A percentile compares a stretch with the other conserved stretches of the same genome.
phyloP scores from a whole-genome alignment of 306 rosid genomes.

The Acacia confusa region DNA sequence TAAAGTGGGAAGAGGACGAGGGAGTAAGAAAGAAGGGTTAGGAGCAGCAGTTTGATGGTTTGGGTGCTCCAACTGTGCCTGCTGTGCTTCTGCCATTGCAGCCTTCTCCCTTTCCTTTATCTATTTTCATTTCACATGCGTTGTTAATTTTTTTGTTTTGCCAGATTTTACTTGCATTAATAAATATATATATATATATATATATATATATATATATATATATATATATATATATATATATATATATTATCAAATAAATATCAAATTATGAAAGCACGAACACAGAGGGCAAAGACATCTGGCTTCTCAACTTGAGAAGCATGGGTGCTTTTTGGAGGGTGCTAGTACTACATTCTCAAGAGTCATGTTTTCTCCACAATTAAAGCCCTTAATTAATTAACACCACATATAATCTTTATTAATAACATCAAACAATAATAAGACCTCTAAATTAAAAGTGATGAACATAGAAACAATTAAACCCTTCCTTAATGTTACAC shows the following conservation, averaged over 20 bases:
- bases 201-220: background rate
- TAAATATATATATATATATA: background rate
- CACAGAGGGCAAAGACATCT: background rate
- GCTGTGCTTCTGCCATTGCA: constrained; percentile 40
- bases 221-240: no score
- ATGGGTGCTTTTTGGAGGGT: no score
- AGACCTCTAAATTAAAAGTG: no score
- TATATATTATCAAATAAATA: background rate
- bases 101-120: constrained; percentile 77
- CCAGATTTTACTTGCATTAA: no score
- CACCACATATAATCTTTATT: background rate
- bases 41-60: constrained; percentile 34
- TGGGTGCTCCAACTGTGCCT: constrained; percentile 68
- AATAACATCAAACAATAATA: no score
- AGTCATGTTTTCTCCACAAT: background rate
- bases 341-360: no score
- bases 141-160: no score
- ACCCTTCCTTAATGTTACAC: no score
- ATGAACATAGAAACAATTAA: no score
- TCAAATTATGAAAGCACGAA: background rate
- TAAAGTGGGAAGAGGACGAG: constrained; percentile 58
- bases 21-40: constrained; percentile 44
- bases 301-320: background rate
- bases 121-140: constrained; percentile 37
- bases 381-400: no score